These are phyloP conservation scores for Nicotiana rustica DNA, from an alignment of 305 asterid genomes.

Conservation along the genomic window DNA sequence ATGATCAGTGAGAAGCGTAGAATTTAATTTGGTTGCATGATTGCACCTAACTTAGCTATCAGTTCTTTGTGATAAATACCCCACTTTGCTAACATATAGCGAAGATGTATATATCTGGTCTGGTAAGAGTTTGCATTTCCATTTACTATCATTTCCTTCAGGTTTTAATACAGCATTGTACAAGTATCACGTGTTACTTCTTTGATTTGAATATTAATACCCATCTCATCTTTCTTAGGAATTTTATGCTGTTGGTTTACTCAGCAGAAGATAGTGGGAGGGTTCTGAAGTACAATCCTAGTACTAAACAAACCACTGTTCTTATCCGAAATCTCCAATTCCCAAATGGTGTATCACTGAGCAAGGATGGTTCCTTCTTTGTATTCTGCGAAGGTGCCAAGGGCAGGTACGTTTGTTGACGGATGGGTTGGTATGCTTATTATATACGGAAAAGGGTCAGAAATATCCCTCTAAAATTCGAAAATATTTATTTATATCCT, in stretches of 20 bases:
- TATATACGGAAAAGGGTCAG: not conserved
- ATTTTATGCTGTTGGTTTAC: conserved; percentile 72
- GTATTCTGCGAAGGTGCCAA: conserved; percentile 73
- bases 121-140: not conserved
- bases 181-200: not conserved
- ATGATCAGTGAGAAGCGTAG: conserved; percentile 7
- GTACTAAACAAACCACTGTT: conserved; percentile 73
- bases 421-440: not conserved
- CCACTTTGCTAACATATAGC: conserved; percentile 1
- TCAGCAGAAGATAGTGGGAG: conserved; percentile 84
- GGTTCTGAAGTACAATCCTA: conserved; percentile 71
- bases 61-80: not conserved
- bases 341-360: conserved; percentile 85
- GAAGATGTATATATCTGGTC: not conserved
- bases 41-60: not conserved
- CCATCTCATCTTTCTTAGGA: conserved; percentile 55
- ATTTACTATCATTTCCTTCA: not conserved
- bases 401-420: conserved; percentile 60
- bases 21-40: not conserved
- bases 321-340: conserved; percentile 73
- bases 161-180: not conserved
- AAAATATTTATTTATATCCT: no score
- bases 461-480: no score
- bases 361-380: conserved; percentile 84
- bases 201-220: not conserved